Conservation (phyloP, 202 grass and related monocot genomes). For the Bolboschoenoplectus hybrid region DNA sequence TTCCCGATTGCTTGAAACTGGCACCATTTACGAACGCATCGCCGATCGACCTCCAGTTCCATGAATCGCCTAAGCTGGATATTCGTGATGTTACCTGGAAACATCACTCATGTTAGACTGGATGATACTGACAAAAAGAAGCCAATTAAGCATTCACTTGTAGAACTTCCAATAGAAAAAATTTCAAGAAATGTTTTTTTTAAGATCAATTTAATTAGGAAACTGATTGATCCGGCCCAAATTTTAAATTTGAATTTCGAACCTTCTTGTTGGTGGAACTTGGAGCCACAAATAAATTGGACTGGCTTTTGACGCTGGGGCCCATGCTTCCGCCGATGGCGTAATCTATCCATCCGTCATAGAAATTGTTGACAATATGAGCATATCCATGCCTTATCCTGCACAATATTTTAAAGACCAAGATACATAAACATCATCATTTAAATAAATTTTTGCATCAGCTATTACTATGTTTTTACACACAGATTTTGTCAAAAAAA, state of each 20-base stretch:
- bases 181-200: not conserved
- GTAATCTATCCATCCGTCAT: conserved; percentile 74
- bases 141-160: not conserved
- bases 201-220: not conserved
- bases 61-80: conserved; percentile 14
- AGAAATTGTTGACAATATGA: conserved; percentile 80
- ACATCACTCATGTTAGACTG: not conserved
- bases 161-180: not conserved
- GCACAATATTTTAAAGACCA: conserved; percentile 1
- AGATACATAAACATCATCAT: not conserved
- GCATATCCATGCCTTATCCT: conserved; percentile 84
- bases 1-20: conserved; percentile 63
- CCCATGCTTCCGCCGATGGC: conserved; percentile 86
- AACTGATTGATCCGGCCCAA: not conserved
- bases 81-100: conserved; percentile 62
- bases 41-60: conserved; percentile 68
- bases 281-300: conserved; percentile 72
- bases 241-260: not conserved
- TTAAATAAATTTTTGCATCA: not conserved
- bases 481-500: not conserved
- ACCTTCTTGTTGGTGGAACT: conserved; percentile 52
- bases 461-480: not conserved
- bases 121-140: not conserved
- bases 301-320: conserved; percentile 73
- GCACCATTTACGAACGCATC: conserved; percentile 73